Conservation (phyloP, 176 grass and related monocot genomes). For the Thalia dealbata region DNA sequence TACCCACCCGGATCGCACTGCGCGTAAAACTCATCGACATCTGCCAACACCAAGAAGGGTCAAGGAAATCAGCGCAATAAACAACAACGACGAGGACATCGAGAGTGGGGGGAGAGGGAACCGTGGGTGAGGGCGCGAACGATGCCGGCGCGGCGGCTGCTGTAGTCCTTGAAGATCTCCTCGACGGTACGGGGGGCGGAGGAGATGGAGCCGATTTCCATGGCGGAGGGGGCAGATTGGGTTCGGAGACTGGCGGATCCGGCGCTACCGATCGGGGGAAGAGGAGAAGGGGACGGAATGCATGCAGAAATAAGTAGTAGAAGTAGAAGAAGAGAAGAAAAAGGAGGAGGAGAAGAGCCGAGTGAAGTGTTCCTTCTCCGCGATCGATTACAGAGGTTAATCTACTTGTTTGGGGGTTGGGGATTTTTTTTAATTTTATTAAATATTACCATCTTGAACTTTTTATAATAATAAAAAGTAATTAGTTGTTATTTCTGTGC, state of each 20-base stretch:
- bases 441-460: too few species aligned
- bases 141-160: slow-evolving; percentile 12
- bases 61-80: background rate
- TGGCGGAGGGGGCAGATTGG: background rate
- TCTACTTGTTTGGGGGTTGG: too few species aligned
- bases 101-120: background rate
- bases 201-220: slow-evolving; percentile 19
- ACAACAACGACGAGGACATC: background rate
- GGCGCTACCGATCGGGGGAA: background rate
- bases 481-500: too few species aligned
- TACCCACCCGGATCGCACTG: slow-evolving; percentile 20
- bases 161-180: slow-evolving; percentile 24
- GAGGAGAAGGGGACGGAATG: background rate
- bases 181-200: slow-evolving; percentile 18
- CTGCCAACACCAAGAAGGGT: background rate
- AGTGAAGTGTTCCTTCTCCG: background rate
- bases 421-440: too few species aligned
- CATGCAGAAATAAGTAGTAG: background rate
- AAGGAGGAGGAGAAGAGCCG: background rate
- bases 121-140: slow-evolving; percentile 17
- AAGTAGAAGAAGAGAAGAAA: background rate
- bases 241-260: background rate
- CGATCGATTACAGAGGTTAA: background rate
- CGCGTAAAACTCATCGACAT: slow-evolving; percentile 21
- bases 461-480: too few species aligned